Base-by-base conservation (phyloP, 2,329 filamentous ascomycete genomes). In the Tetracladium maxilliforme region DNA sequence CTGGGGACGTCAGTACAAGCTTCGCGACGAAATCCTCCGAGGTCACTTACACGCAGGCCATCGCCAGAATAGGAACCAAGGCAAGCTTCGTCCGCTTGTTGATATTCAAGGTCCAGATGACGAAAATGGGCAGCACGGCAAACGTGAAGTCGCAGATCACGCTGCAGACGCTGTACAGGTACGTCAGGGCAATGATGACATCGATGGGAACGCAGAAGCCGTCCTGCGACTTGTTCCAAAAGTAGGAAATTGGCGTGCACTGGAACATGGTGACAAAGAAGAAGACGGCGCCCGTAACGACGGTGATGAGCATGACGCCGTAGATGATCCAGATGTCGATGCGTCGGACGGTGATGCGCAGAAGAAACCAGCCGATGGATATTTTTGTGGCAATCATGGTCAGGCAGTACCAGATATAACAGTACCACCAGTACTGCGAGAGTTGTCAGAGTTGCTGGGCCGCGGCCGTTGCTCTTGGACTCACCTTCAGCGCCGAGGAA, bases 41-140 rank as follows among this genome's bases (percentile, higher is more conserved):
- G n/a, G n/a, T n/a, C n/a, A 42, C 48, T 39, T 43, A 64, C 59
- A 66, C 39, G 30, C 61, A 51, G 9, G 54, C 63, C 43, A 67
- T 54, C 20, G 56, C 50, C 4, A 69, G 39, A 23, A 70, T 51
- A 4, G 53, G 34, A 5, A 51, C 53, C 15, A 68, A 47, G 10
- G 54, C 45, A 6, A 54, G 26, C 34, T 64, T 66, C 4, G 54
- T 59, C 19, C 49, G 46, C 19, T 40, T 40, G 21, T 54, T 56
- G 44, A 68, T 59, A 29, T 58, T 52, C 18, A 66, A 46, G 12
- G 54, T 44, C 56, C 60, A 64, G 0, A 69, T 45, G 19, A 69
- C 52, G 9, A 53, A 51, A 6, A 64, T 48, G 1, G 64, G 64
- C 5, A 69, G 38, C 4, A 62, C 37, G 3, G 56, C 61, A 9